Percentiles rank a stretch among this genome's conserved stretches.
Evolutionary conservation across 495 filamentous ascomycete species (phyloP).

Genomic region (Jackrogersella minutella): DNA sequence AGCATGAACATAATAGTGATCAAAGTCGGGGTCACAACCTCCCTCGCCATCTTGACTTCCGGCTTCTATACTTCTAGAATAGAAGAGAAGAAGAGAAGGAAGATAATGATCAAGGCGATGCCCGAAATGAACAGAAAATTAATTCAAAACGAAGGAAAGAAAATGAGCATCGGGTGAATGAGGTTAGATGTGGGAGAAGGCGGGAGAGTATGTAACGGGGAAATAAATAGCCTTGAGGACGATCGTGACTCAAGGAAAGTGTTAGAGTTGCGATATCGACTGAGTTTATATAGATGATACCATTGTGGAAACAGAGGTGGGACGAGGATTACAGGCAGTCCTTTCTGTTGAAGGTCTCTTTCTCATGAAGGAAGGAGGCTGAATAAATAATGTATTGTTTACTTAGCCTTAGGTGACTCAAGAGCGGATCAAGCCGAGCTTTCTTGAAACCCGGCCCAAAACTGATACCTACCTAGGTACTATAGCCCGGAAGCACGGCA

Average conservation of each 20-base stretch:
- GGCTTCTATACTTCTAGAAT: not conserved
- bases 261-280: not conserved
- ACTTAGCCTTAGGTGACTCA: not conserved
- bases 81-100: not conserved
- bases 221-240: not conserved
- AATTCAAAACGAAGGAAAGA: not conserved
- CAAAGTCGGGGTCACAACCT: slow-evolving; percentile 5
- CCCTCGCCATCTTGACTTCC: slow-evolving; percentile 8
- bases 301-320: not conserved
- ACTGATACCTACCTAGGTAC: no score
- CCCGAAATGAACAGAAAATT: not conserved
- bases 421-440: slow-evolving; percentile 6
- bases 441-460: not conserved
- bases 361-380: not conserved
- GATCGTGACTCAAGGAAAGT: not conserved
- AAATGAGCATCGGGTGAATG: not conserved
- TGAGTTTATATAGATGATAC: not conserved
- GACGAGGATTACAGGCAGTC: not conserved
- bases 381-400: not conserved
- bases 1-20: slow-evolving; percentile 11
- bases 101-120: not conserved
- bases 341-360: not conserved
- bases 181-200: not conserved
- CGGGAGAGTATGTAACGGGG: not conserved
- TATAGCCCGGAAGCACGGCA: not conserved